Percentiles rank a stretch among this genome's conserved stretches.
Evolutionary conservation across 331 rosid species (phyloP).

Genomic region (Saraca asoca): DNA sequence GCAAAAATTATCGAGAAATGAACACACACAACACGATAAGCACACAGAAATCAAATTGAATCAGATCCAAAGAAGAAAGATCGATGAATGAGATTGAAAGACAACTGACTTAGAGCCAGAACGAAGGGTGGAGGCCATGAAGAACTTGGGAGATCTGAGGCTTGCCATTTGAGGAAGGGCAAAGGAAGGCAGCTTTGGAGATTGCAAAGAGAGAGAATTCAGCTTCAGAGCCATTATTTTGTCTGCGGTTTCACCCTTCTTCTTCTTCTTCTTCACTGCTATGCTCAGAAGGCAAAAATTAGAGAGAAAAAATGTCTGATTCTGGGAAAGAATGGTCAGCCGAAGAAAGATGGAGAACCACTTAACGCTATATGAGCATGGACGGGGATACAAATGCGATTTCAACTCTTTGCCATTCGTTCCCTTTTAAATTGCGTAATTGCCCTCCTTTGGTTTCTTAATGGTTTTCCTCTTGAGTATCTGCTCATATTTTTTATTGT

Average conservation of each 20-base stretch:
- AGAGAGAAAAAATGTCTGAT: neutral
- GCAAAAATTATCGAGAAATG: neutral
- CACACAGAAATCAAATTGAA: too few relatives aligned
- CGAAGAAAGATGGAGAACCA: neutral
- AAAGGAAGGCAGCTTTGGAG: constrained; percentile 54
- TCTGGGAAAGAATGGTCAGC: neutral
- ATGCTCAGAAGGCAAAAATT: neutral
- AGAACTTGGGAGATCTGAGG: constrained; percentile 80
- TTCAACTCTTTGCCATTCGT: neutral
- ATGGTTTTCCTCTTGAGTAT: neutral
- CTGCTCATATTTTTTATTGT: too few relatives aligned
- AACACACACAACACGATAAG: too few relatives aligned
- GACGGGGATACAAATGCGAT: neutral
- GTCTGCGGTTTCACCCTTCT: neutral
- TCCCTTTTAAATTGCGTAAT: neutral
- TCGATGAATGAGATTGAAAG: too few relatives aligned
- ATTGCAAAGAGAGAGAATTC: constrained; percentile 41
- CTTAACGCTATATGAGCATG: neutral
- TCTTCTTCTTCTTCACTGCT: neutral
- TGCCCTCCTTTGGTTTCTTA: neutral
- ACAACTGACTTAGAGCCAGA: constrained; percentile 58
- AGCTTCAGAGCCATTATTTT: constrained; percentile 62
- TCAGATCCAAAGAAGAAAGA: too few relatives aligned
- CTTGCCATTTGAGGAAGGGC: constrained; percentile 62
- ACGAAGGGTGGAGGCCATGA: constrained; percentile 86